These are phyloP conservation scores for Suillus discolor DNA, from an alignment of 768 basidiomycete genomes.

Conservation along the genomic window DNA sequence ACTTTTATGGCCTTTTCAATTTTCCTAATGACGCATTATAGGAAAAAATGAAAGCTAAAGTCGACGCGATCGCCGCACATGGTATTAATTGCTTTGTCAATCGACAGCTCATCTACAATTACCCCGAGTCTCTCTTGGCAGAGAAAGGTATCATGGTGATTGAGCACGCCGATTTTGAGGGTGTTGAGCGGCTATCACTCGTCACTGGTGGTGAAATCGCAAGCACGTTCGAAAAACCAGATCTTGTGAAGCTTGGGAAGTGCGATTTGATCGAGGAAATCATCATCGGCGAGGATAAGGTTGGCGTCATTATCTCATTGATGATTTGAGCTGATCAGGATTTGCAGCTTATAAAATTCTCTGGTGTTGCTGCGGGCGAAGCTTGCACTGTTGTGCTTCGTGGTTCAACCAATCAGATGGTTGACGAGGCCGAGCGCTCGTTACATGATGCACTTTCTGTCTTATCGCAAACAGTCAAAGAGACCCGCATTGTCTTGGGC, in stretches of 20 bases:
- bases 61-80: slow-evolving; percentile 89
- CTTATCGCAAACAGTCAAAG: slow-evolving; percentile 95
- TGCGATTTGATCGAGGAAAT: slow-evolving; percentile 98
- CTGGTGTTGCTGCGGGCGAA: slow-evolving; percentile 95
- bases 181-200: slow-evolving; percentile 92
- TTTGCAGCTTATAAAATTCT: slow-evolving; percentile 94
- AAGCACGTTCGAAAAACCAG: slow-evolving; percentile 91
- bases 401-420: slow-evolving; percentile 98
- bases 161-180: slow-evolving; percentile 99
- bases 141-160: slow-evolving; percentile 96
- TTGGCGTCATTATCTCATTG: slow-evolving; percentile 32
- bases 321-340: slow-evolving; percentile 7
- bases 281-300: slow-evolving; percentile 99
- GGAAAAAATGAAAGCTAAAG: slow-evolving; percentile 99
- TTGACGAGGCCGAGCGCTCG: slow-evolving; percentile 97
- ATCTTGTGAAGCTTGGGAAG: slow-evolving; percentile 87
- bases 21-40: slow-evolving; percentile 29
- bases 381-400: slow-evolving; percentile 99
- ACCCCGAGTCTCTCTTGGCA: slow-evolving; percentile 93
- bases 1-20: neutral
- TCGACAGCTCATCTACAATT: slow-evolving; percentile 98
- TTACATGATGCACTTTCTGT: slow-evolving; percentile 97
- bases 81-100: slow-evolving; percentile 98
- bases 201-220: slow-evolving; percentile 98
- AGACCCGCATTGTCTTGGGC: slow-evolving; percentile 91